Conservation (phyloP, 805 yeast species). For the baker's yeast (Saccharomyces cerevisiae) region DNA sequence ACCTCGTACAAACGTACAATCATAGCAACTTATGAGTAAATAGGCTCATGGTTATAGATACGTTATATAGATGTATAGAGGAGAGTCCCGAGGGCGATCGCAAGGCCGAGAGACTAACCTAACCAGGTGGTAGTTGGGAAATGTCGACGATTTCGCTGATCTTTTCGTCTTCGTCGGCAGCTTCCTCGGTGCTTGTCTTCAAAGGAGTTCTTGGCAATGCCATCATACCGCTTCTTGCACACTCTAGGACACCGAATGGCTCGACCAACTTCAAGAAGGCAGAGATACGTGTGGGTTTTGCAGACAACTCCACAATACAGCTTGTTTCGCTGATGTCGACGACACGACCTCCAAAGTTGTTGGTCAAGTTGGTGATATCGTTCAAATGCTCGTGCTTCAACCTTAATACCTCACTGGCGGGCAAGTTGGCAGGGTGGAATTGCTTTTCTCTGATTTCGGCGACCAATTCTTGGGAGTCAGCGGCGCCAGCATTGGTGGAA, state of each 20-base stretch:
- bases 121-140: conserved; percentile 93
- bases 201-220: conserved; percentile 94
- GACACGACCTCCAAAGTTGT: conserved; percentile 86
- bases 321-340: conserved; percentile 90
- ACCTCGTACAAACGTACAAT: neutral
- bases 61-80: neutral
- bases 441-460: conserved; percentile 32
- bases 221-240: conserved; percentile 98
- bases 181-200: conserved; percentile 45
- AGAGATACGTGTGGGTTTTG: conserved; percentile 84
- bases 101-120: conserved; percentile 39
- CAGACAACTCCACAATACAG: conserved; percentile 88
- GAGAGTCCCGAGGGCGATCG: neutral
- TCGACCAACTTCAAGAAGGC: conserved; percentile 81
- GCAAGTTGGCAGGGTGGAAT: conserved; percentile 83
- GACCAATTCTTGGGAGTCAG: conserved; percentile 23
- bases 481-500: conserved; percentile 30
- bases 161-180: conserved; percentile 45
- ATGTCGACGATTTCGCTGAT: conserved; percentile 68
- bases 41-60: neutral
- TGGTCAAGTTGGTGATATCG: conserved; percentile 70
- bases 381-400: conserved; percentile 85
- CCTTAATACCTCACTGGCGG: conserved; percentile 87
- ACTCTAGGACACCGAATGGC: conserved; percentile 93
- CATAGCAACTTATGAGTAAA: neutral